phyloP scores from a whole-genome alignment of 805 yeast genomes.

The Grigorovia yakushimaensis region DNA sequence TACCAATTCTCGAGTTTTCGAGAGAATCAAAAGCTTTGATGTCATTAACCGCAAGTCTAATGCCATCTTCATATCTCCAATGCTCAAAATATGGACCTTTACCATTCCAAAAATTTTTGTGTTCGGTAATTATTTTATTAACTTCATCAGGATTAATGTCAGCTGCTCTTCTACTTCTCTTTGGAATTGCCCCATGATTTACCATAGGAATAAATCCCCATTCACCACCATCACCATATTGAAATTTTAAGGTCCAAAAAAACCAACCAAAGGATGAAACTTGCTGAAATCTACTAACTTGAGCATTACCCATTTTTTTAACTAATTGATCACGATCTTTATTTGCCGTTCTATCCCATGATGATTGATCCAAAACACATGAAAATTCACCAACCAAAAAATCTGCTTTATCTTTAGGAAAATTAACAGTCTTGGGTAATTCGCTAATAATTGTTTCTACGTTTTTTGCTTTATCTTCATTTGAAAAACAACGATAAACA shows the following conservation, averaged over 20 bases:
- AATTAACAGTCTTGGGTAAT: slow-evolving; percentile 40
- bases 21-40: slow-evolving; percentile 56
- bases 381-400: slow-evolving; percentile 84
- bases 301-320: slow-evolving; percentile 49
- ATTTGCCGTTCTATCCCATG: slow-evolving; percentile 48
- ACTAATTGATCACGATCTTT: slow-evolving; percentile 40
- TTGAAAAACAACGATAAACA: slow-evolving; percentile 77
- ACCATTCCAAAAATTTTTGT: slow-evolving; percentile 63
- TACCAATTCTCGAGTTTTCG: slow-evolving; percentile 64
- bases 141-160: slow-evolving; percentile 30
- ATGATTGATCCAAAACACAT: slow-evolving; percentile 66
- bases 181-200: slow-evolving; percentile 47
- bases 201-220: slow-evolving; percentile 86
- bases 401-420: slow-evolving; percentile 46
- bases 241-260: slow-evolving; percentile 88
- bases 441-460: slow-evolving; percentile 57
- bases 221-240: slow-evolving; percentile 88
- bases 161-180: slow-evolving; percentile 13
- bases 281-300: slow-evolving; percentile 37
- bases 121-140: slow-evolving; percentile 29
- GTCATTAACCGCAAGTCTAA: slow-evolving; percentile 67
- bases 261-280: slow-evolving; percentile 62
- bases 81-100: slow-evolving; percentile 56
- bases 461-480: slow-evolving; percentile 52
- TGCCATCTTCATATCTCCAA: slow-evolving; percentile 74